Base-by-base conservation (phyloP, 371 early-diverging fungal genomes). In the Mucor indicus region DNA sequence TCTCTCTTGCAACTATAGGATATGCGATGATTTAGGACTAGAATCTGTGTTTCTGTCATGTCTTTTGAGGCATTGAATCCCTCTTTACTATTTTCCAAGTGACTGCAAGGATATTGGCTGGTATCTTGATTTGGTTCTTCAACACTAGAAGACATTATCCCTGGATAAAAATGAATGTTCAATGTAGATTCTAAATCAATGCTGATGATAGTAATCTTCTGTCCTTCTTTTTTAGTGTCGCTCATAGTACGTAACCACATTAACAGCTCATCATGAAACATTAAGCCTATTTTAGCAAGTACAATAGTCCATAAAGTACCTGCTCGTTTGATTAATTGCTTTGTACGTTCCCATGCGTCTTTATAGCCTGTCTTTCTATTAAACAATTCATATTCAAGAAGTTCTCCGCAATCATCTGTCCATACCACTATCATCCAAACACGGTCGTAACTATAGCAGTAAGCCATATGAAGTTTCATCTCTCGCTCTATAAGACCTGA, bases 361-460 rank as follows among this genome's bases (percentile, higher is more conserved):
- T 59, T 54, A 40, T 64, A 64, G 13, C 50, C 46, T 24, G 63
- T 31, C 16, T 51, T 54, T 24, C 48, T 21, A 0, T 48, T 40
- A 32, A 45, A 39, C n/a, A 55, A 16, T 17, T 44, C 38, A 25
- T 50, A 62, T 13, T 73, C 72, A 10, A 73, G 42, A 46, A 71
- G 45, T 36, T 71, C 69, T 19, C 77, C 77, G 9, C 67, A 62
- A 29, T 64, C 62, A 33, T 77, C 74, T 12, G 60, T 67, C 71
- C 73, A 78, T 0, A 76, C 74, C 19, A 63, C 61, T 1, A 69
- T 41, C 41, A 74, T 50, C 72, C 69, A 74, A 0, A 64, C 69
- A 15, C 64, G 60, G 44, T 78, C 72, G 40, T 69, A 47, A 44
- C 77, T 78, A 25, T 67, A 67, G 13, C 72, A 67, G 33, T 78